phyloP scores from a whole-genome alignment of 495 filamentous ascomycete genomes.

The Aspergillus sparsus region DNA sequence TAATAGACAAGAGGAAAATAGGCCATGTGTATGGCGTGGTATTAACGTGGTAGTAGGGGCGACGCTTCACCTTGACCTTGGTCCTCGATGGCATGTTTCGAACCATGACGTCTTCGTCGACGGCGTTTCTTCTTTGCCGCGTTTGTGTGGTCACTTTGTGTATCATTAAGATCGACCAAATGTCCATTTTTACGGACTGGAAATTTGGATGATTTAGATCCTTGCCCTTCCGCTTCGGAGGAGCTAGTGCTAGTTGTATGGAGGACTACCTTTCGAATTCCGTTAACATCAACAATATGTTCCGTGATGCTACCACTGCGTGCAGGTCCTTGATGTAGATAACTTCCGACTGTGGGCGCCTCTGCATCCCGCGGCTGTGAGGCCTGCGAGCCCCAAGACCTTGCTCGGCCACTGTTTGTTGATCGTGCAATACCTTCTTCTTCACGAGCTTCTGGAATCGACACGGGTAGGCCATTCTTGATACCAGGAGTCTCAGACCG shows the following conservation, averaged over 20 bases:
- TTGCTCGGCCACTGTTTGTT: slow-evolving; percentile 30
- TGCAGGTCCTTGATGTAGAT: slow-evolving; percentile 53
- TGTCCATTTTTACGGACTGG: slow-evolving; percentile 23
- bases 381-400: slow-evolving; percentile 40
- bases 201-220: slow-evolving; percentile 13
- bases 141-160: slow-evolving; percentile 10
- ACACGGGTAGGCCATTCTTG: slow-evolving; percentile 33
- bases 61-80: slow-evolving; percentile 26
- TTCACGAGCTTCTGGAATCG: slow-evolving; percentile 42
- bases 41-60: slow-evolving; percentile 23
- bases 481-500: slow-evolving; percentile 42
- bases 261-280: slow-evolving; percentile 81
- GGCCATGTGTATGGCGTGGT: neutral
- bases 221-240: slow-evolving; percentile 35
- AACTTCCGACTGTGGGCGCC: slow-evolving; percentile 23
- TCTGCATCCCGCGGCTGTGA: slow-evolving; percentile 28
- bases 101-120: slow-evolving; percentile 29
- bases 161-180: slow-evolving; percentile 19
- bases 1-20: neutral
- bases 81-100: slow-evolving; percentile 11
- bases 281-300: slow-evolving; percentile 77
- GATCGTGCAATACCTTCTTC: slow-evolving; percentile 34
- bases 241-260: slow-evolving; percentile 64
- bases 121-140: slow-evolving; percentile 35
- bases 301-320: slow-evolving; percentile 89